Base-by-base conservation (phyloP, 2,329 filamentous ascomycete genomes). In the Cercospora sp. region DNA sequence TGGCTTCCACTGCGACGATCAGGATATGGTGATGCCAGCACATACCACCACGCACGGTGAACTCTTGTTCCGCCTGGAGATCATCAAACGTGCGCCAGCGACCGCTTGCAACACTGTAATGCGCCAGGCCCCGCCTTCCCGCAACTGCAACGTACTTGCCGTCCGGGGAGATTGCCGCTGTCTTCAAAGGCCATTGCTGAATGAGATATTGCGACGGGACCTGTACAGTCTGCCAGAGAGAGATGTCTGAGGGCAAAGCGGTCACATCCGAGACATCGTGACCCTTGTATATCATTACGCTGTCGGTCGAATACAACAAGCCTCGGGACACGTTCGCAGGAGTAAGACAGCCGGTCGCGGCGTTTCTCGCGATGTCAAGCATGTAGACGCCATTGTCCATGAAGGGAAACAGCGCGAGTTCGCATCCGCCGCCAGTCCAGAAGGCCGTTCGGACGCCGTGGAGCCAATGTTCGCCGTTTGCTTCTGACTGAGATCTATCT, bases 11-110 rank as follows among this genome's bases (percentile, higher is more conserved):
- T 3, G 94, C 93, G 45, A 93, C 94, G 65, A 98, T 92, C 18
- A 99, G 84, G 33, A 98, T 91, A 80, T 99, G 94, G 72, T 96
- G 93, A 77, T 96, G 94, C 95, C 95, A 99, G 78, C 94, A 98
- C 94, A 99, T 97, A 6, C 95, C 95, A 60, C 95, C 95, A 70
- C 94, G 86, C 13, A 99, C 92, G 26, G 93, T 89, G 77, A 99
- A 99, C 70, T 94, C 92, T 74, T 94, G 93, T 79, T 98, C 95
- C 76, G 90, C 87, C 31, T 86, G 87, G 28, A 89, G 86, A 74
- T 94, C 93, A 60, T 90, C 86, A 78, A 99, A 99, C 0, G 91
- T 96, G 78, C 96, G 97, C 95, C 95, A 99, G 67, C 95, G 87
- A 30, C 94, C 92, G 77, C 94, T 98, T 72, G 91, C 91, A 69